A percentile compares a stretch with the other conserved stretches of the same genome.
These are phyloP conservation scores for Calonectria crousiana DNA, from an alignment of 2,329 filamentous ascomycete species.

Conservation along the genomic window DNA sequence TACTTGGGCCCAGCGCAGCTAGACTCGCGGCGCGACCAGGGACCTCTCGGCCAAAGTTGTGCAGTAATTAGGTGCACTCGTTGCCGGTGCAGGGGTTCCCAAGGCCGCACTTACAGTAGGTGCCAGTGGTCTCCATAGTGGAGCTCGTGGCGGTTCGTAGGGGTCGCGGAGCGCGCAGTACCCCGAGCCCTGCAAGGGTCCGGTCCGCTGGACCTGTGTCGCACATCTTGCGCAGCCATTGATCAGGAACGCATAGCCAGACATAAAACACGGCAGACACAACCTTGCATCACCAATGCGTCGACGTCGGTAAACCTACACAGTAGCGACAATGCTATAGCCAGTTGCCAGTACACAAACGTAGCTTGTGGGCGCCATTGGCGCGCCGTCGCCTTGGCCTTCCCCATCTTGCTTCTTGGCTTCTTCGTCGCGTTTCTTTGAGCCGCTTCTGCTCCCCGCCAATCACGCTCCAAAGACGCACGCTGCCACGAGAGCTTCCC, in stretches of 20 bases:
- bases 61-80: not conserved
- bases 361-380: not conserved
- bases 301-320: not conserved
- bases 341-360: not conserved
- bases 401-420: not conserved
- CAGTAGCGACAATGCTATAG: not conserved
- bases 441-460: not conserved
- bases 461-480: not conserved
- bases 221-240: not conserved
- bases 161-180: not conserved
- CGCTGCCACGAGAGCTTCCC: not conserved
- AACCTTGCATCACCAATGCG: not conserved
- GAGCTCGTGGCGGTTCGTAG: slow-evolving; percentile 3
- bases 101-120: not conserved
- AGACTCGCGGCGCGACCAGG: not conserved
- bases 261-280: slow-evolving; percentile 2
- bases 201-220: not conserved
- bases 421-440: not conserved
- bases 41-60: not conserved
- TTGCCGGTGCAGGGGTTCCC: not conserved
- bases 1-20: not conserved
- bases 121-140: not conserved
- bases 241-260: not conserved
- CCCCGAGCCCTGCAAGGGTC: not conserved
- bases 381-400: not conserved